A percentile compares a stretch with the other conserved stretches of the same genome.
Evolutionary conservation across 2,329 filamentous ascomycete species (phyloP).

Genomic region (Diaporthe ampelina): DNA sequence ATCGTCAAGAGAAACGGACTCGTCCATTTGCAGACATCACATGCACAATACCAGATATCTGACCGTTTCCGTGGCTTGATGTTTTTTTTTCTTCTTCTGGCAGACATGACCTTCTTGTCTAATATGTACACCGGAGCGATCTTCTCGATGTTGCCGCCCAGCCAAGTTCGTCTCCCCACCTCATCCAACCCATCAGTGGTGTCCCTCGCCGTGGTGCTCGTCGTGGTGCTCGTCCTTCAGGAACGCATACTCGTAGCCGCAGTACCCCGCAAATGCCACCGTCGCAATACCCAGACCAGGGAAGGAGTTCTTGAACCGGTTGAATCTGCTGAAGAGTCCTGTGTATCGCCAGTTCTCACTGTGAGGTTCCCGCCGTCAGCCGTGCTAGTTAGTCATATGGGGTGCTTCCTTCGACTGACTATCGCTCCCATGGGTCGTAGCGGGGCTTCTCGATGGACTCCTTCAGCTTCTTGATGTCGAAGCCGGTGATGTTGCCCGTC

Average conservation of each 20-base stretch:
- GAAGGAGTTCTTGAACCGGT: slow-evolving; percentile 88
- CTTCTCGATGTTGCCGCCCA: slow-evolving; percentile 4
- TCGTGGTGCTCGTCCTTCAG: slow-evolving; percentile 77
- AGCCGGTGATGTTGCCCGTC: slow-evolving; percentile 88
- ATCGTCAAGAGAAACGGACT: too few relatives aligned
- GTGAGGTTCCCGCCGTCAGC: slow-evolving; percentile 44
- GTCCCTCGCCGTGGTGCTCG: slow-evolving; percentile 66
- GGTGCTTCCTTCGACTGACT: slow-evolving; percentile 59
- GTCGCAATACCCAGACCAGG: slow-evolving; percentile 94
- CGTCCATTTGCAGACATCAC: not conserved
- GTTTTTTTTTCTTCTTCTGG: not conserved
- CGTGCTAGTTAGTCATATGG: not conserved
- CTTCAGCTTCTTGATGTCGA: slow-evolving; percentile 86
- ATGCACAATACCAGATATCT: not conserved
- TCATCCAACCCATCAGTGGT: slow-evolving; percentile 62
- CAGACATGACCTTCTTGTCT: slow-evolving; percentile 17
- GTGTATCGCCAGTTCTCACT: slow-evolving; percentile 97
- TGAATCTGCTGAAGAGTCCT: slow-evolving; percentile 88
- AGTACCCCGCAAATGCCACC: slow-evolving; percentile 91
- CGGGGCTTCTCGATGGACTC: slow-evolving; percentile 74
- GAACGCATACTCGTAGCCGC: slow-evolving; percentile 90
- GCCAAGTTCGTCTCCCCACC: not conserved
- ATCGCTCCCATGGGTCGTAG: slow-evolving; percentile 77
- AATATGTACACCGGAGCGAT: slow-evolving; percentile 37
- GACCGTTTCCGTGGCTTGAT: not conserved